Percentiles rank a stretch among this genome's conserved stretches.
phyloP scores from a whole-genome alignment of 768 basidiomycete genomes.

The Chalciporus chontae region DNA sequence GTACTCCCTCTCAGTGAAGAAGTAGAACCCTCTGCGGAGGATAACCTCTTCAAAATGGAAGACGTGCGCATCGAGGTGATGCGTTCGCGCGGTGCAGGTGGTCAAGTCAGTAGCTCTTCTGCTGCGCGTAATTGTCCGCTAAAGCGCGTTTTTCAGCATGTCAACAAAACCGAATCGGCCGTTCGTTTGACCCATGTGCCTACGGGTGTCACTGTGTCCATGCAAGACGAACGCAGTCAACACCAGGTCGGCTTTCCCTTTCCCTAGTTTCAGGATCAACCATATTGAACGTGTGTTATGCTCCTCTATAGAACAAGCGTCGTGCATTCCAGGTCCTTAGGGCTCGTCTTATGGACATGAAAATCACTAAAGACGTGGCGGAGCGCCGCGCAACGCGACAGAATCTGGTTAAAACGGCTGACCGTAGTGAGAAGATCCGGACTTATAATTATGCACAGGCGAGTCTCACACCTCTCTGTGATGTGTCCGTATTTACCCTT shows the following conservation, averaged over 20 bases:
- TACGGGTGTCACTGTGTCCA: constrained; percentile 91
- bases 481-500: background rate
- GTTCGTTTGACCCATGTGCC: constrained; percentile 92
- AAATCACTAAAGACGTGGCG: constrained; percentile 65
- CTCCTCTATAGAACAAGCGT: constrained; percentile 67
- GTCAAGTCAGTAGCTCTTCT: constrained; percentile 57
- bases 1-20: constrained; percentile 81
- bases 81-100: constrained; percentile 95
- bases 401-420: constrained; percentile 74
- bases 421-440: constrained; percentile 91
- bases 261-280: background rate
- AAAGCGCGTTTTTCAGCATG: constrained; percentile 57
- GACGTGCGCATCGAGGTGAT: constrained; percentile 93
- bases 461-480: background rate
- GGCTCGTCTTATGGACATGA: constrained; percentile 80
- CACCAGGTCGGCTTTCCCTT: constrained; percentile 66
- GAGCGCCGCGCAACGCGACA: constrained; percentile 66
- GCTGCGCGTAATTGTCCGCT: background rate
- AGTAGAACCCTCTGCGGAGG: constrained; percentile 43
- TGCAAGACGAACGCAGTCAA: constrained; percentile 97
- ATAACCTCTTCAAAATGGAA: constrained; percentile 76
- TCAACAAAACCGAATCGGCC: constrained; percentile 98
- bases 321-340: constrained; percentile 89
- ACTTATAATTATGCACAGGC: constrained; percentile 95
- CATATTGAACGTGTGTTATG: background rate